Percentiles rank a stretch among this genome's conserved stretches.
phyloP scores from a whole-genome alignment of 495 filamentous ascomycete genomes.

The Podospora australis region DNA sequence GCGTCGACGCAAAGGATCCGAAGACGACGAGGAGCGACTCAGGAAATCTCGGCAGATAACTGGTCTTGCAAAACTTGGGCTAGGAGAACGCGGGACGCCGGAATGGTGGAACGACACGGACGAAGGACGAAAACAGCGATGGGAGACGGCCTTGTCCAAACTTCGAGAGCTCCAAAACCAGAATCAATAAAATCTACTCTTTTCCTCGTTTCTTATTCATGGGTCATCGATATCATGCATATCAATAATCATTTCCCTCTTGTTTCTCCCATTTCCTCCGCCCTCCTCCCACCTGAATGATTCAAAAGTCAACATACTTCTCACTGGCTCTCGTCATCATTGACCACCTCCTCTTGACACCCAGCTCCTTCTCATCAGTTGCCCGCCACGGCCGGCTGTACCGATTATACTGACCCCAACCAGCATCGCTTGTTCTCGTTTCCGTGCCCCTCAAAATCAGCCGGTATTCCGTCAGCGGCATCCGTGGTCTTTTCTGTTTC shows the following conservation, averaged over 20 bases:
- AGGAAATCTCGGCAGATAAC: background rate
- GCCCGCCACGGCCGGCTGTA: constrained; percentile 16
- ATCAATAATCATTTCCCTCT: background rate
- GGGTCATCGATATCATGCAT: background rate
- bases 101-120: constrained; percentile 16
- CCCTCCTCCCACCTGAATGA: too few relatives aligned
- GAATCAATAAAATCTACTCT: background rate
- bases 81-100: constrained; percentile 12
- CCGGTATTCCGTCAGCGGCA: constrained; percentile 16
- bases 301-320: constrained; percentile 14
- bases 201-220: background rate
- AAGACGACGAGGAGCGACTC: background rate
- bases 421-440: constrained; percentile 8
- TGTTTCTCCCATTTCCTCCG: too few relatives aligned
- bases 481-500: background rate
- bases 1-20: background rate
- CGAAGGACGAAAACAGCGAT: constrained; percentile 6
- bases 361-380: constrained; percentile 13
- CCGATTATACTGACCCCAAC: constrained; percentile 16
- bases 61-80: constrained; percentile 3
- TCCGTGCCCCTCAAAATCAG: constrained; percentile 14
- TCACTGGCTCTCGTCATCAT: constrained; percentile 7
- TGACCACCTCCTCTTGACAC: constrained; percentile 8
- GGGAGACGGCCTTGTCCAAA: constrained; percentile 4
- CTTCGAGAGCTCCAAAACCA: background rate